phyloP scores from a whole-genome alignment of 1,284 basidiomycete genomes.

The Lignosus rhinocerotis region DNA sequence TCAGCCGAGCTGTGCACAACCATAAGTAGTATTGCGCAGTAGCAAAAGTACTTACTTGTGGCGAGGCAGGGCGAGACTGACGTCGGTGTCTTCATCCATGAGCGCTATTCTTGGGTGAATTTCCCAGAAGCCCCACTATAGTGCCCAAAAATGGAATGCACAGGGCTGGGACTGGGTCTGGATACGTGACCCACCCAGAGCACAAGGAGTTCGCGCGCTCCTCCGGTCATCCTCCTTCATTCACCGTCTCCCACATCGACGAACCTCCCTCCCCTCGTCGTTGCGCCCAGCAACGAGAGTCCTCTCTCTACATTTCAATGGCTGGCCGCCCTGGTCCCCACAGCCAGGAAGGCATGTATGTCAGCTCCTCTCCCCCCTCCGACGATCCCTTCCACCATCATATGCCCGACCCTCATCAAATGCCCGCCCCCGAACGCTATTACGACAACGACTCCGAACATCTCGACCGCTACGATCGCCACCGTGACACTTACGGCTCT shows the following conservation, averaged over 20 bases:
- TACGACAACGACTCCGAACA: conserved; percentile 79
- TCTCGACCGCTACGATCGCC: conserved; percentile 53
- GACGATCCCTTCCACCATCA: conserved; percentile 56
- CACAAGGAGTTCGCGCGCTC: background rate
- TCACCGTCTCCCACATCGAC: conserved; percentile 5
- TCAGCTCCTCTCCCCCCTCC: conserved; percentile 34
- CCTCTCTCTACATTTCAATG: conserved; percentile 24
- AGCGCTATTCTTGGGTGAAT: background rate
- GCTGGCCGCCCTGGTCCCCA: conserved; percentile 32
- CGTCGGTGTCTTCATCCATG: background rate
- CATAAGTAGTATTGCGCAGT: too few species aligned
- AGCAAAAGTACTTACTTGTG: background rate
- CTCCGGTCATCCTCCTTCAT: conserved; percentile 1
- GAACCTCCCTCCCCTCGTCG: conserved; percentile 2
- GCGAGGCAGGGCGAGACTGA: background rate
- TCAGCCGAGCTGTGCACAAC: too few species aligned
- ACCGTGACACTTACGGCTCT: conserved; percentile 64
- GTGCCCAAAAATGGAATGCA: background rate
- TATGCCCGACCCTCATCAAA: conserved; percentile 28
- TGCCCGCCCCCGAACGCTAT: conserved; percentile 46
- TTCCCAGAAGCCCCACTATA: background rate
- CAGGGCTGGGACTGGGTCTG: conserved; percentile 4
- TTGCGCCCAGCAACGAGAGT: conserved; percentile 23
- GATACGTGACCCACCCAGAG: conserved; percentile 3
- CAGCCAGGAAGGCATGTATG: conserved; percentile 37